These are phyloP conservation scores for Platanthera zijinensis DNA, from an alignment of 106 monocot genomes.

Conservation along the genomic window DNA sequence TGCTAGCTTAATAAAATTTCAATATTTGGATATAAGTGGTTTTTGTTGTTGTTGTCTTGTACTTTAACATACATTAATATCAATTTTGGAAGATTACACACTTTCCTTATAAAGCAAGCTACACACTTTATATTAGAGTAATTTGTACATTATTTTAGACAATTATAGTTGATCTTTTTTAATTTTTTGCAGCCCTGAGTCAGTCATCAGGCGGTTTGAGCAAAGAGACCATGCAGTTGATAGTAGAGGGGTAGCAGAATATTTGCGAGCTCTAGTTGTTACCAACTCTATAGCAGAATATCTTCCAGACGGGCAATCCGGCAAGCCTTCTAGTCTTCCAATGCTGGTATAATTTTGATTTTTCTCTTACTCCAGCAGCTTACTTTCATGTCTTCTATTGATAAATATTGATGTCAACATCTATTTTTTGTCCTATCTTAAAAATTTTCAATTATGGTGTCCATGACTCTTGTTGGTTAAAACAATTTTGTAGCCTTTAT, in stretches of 20 bases:
- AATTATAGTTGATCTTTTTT: background rate
- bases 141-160: background rate
- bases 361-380: background rate
- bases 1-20: background rate
- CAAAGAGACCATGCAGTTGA: slow-evolving; percentile 73
- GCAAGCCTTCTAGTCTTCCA: slow-evolving; percentile 79
- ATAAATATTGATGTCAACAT: background rate
- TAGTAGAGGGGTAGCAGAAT: slow-evolving; percentile 80
- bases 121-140: background rate
- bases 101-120: background rate
- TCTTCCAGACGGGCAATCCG: slow-evolving; percentile 61
- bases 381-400: background rate
- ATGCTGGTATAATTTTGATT: slow-evolving; percentile 44
- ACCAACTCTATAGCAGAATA: slow-evolving; percentile 76
- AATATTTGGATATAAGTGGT: background rate
- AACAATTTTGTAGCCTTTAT: background rate
- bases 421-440: background rate
- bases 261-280: slow-evolving; percentile 77
- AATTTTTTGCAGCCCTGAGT: slow-evolving; percentile 62
- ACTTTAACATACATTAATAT: background rate
- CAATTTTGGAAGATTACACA: background rate
- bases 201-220: slow-evolving; percentile 80
- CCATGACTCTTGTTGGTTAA: background rate
- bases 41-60: background rate
- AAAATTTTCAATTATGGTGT: background rate